Conservation (phyloP, 768 basidiomycete species). For the Panaeolus cyanescens region DNA sequence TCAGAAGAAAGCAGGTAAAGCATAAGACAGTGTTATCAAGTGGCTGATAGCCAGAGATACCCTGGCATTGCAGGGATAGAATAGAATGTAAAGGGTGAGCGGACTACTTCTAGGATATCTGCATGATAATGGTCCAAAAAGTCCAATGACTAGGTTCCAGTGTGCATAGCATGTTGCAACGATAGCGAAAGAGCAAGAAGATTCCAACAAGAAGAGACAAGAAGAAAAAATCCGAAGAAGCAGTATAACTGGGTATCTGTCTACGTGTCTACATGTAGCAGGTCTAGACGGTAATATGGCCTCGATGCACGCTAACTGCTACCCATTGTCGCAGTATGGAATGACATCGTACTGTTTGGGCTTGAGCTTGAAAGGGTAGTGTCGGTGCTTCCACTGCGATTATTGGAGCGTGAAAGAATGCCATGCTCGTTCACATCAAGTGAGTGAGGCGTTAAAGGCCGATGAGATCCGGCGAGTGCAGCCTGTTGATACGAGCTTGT, state of each 20-base stretch:
- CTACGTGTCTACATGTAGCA: no score
- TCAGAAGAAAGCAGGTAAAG: not conserved
- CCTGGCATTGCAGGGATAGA: not conserved
- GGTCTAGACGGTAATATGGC: no score
- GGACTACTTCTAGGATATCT: not conserved
- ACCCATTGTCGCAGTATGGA: conserved; percentile 24
- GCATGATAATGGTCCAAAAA: not conserved
- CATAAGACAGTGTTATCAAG: not conserved
- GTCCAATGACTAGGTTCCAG: not conserved
- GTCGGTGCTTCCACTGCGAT: not conserved
- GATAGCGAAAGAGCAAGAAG: not conserved
- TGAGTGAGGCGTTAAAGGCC: conserved; percentile 9
- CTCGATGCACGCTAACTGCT: conserved; percentile 8
- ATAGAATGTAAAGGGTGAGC: not conserved
- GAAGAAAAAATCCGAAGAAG: not conserved
- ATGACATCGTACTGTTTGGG: conserved; percentile 19
- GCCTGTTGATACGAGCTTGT: not conserved
- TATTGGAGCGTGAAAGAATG: not conserved
- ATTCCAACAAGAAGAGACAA: not conserved
- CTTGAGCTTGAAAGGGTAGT: conserved; percentile 11
- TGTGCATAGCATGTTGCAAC: not conserved
- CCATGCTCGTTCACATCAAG: conserved; percentile 5
- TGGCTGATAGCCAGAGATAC: not conserved
- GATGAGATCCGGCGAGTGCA: not conserved
- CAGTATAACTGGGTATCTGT: not conserved